Conservation (phyloP, 1,284 basidiomycete species). For the Apiotrichum brassicae region DNA sequence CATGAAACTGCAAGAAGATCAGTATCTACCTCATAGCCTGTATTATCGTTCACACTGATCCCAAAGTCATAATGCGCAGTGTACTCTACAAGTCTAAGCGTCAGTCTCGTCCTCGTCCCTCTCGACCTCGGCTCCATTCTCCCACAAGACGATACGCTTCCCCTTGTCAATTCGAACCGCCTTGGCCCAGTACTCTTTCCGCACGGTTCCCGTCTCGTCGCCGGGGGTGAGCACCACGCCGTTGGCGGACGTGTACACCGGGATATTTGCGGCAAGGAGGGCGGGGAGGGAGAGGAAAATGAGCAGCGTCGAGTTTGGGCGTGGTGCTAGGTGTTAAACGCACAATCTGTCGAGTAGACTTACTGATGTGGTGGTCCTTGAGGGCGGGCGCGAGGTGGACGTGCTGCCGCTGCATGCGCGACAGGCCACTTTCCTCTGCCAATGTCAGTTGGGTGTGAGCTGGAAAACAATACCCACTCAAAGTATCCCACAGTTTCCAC, state of each 20-base stretch:
- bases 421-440: conserved; percentile 34
- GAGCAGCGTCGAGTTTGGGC: conserved; percentile 38
- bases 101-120: conserved; percentile 7
- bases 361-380: conserved; percentile 13
- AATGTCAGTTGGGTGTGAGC: neutral
- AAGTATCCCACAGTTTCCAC: conserved; percentile 38
- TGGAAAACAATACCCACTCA: conserved; percentile 31
- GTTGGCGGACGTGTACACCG: conserved; percentile 41
- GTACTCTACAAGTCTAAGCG: too few species aligned
- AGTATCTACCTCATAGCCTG: too few species aligned
- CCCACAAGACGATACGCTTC: conserved; percentile 31
- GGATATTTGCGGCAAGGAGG: conserved; percentile 31
- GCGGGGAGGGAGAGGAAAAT: conserved; percentile 42
- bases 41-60: too few species aligned
- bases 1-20: too few species aligned
- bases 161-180: conserved; percentile 27
- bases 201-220: conserved; percentile 29
- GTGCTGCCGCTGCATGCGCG: conserved; percentile 44
- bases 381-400: conserved; percentile 45
- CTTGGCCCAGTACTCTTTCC: conserved; percentile 33
- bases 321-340: too few species aligned
- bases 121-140: conserved; percentile 29
- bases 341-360: conserved; percentile 16
- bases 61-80: too few species aligned
- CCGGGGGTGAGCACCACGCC: conserved; percentile 46